Percentiles rank a stretch among this genome's conserved stretches.
Evolutionary conservation across 2,329 filamentous ascomycete genomes (phyloP).

Genomic region (Zopfia rhizophila): DNA sequence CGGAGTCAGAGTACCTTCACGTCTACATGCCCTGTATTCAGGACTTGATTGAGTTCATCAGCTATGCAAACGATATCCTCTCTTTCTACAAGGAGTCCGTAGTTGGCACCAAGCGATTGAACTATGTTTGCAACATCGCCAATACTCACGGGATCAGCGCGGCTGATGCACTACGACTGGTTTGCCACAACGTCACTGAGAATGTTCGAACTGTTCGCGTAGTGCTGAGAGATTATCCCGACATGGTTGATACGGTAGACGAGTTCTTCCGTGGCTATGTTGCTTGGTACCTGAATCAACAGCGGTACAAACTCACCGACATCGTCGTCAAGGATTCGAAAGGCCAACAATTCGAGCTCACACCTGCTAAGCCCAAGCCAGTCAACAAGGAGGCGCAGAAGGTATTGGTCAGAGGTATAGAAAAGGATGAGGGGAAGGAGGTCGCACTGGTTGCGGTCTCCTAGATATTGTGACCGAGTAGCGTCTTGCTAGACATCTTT

Average conservation of each 20-base stretch:
- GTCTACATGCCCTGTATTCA: constrained; percentile 27
- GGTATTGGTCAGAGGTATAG: too few relatives aligned
- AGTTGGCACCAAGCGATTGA: constrained; percentile 19
- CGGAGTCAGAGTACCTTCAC: constrained; percentile 21
- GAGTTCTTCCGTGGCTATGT: constrained; percentile 26
- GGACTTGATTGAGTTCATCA: constrained; percentile 27
- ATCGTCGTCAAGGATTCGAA: constrained; percentile 18
- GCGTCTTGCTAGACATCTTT: too few relatives aligned
- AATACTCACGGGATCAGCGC: constrained; percentile 21
- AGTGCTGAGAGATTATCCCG: constrained; percentile 19
- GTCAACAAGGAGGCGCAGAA: neutral
- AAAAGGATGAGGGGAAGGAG: too few relatives aligned
- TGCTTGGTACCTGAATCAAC: constrained; percentile 25
- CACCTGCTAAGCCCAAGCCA: constrained; percentile 6
- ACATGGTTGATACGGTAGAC: constrained; percentile 21
- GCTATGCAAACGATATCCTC: constrained; percentile 26
- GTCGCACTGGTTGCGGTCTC: too few relatives aligned
- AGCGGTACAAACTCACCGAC: constrained; percentile 22
- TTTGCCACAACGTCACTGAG: constrained; percentile 16
- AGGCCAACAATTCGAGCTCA: constrained; percentile 17
- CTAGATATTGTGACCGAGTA: too few relatives aligned
- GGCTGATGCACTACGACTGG: constrained; percentile 14
- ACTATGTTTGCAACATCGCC: constrained; percentile 26
- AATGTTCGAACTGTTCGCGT: constrained; percentile 7
- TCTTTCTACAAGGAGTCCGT: constrained; percentile 26